These are phyloP conservation scores for Daldinia sp. DNA, from an alignment of 2,329 filamentous ascomycete species.

Conservation along the genomic window DNA sequence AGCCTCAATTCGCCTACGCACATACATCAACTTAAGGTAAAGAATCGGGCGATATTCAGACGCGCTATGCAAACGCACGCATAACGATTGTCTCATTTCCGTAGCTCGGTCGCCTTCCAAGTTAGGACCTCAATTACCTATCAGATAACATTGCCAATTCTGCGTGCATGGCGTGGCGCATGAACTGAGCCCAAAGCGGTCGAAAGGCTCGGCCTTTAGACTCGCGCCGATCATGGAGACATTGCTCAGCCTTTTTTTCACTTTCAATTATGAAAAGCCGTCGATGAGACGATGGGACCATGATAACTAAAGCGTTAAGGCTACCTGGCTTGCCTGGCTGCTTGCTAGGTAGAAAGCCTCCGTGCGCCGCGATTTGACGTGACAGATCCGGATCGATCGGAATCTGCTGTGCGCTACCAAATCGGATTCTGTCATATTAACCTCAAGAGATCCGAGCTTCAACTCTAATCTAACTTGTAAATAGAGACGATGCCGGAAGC, in stretches of 20 bases:
- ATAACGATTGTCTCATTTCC: slow-evolving; percentile 1
- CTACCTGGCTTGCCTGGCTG: too few relatives aligned
- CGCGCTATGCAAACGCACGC: not conserved
- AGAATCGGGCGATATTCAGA: not conserved
- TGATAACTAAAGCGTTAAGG: slow-evolving; percentile 13
- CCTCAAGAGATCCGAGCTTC: slow-evolving; percentile 26
- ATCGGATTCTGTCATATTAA: slow-evolving; percentile 34
- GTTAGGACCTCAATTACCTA: slow-evolving; percentile 1
- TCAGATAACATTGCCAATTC: slow-evolving; percentile 4
- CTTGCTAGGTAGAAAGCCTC: not conserved
- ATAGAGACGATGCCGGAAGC: slow-evolving; percentile 18
- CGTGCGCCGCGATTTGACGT: slow-evolving; percentile 24
- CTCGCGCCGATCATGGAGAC: slow-evolving; percentile 34
- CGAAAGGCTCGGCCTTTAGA: slow-evolving; percentile 16
- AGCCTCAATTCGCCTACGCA: slow-evolving; percentile 36
- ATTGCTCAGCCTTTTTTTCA: slow-evolving; percentile 30
- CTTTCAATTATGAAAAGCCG: slow-evolving; percentile 13
- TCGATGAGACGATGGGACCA: slow-evolving; percentile 12
- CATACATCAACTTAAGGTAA: slow-evolving; percentile 21
- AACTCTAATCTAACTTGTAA: slow-evolving; percentile 25
- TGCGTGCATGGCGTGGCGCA: slow-evolving; percentile 13
- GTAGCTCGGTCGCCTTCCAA: not conserved
- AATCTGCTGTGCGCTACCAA: slow-evolving; percentile 30
- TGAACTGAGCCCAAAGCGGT: slow-evolving; percentile 11
- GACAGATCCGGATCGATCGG: slow-evolving; percentile 40